Evolutionary conservation across 2,329 filamentous ascomycete species (phyloP).

Genomic region (Cytospora leucostoma): DNA sequence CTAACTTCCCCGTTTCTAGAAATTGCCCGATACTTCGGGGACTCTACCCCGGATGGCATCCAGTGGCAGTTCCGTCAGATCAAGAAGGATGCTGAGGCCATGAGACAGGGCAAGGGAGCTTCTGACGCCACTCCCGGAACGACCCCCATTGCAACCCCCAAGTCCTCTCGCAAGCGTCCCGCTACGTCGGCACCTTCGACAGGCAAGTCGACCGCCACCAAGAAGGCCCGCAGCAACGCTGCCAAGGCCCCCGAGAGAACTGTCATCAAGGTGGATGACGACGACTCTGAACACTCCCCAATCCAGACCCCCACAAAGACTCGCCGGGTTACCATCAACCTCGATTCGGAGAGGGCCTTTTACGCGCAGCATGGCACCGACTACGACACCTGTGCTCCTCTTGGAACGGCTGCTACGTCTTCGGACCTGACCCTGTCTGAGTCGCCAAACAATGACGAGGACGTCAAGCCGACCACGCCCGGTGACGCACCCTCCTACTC

Average conservation of each 20-base stretch:
- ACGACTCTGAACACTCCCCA: conserved; percentile 12
- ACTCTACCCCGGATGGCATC: conserved; percentile 59
- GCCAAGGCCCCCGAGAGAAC: background rate
- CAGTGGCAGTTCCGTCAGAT: conserved; percentile 61
- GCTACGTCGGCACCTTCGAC: conserved; percentile 20
- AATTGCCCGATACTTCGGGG: conserved; percentile 61
- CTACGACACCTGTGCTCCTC: background rate
- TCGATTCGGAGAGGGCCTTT: background rate
- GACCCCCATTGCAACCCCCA: conserved; percentile 13
- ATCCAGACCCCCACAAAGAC: background rate
- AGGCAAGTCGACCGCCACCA: conserved; percentile 20
- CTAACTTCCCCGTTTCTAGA: conserved; percentile 42
- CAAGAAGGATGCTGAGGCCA: conserved; percentile 53
- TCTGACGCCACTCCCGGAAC: background rate
- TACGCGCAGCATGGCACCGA: background rate
- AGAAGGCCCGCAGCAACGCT: conserved; percentile 15
- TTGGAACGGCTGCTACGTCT: background rate
- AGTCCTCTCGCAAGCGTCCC: conserved; percentile 21
- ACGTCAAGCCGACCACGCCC: conserved; percentile 15
- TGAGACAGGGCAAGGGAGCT: conserved; percentile 35
- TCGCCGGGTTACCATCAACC: background rate
- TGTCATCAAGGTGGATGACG: conserved; percentile 4
- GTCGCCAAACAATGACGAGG: conserved; percentile 24
- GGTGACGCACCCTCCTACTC: conserved; percentile 6
- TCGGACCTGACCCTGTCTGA: conserved; percentile 30